A percentile compares a stretch with the other conserved stretches of the same genome.
phyloP scores from a whole-genome alignment of 2,329 filamentous ascomycete genomes.

The Botryotinia globosa region DNA sequence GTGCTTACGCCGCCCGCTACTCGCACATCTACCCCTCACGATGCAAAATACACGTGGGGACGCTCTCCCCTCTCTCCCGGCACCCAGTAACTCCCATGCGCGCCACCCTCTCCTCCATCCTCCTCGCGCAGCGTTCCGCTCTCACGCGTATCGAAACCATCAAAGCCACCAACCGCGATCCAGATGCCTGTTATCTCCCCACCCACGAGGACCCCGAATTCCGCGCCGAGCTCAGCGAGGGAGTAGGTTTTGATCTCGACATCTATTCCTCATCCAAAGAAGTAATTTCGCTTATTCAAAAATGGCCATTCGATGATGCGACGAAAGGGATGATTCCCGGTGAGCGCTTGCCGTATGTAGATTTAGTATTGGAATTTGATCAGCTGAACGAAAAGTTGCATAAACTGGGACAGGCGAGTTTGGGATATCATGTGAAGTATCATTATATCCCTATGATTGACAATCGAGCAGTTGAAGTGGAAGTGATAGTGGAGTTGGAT shows the following conservation, averaged over 20 bases:
- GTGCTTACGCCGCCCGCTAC: background rate
- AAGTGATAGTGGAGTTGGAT: background rate
- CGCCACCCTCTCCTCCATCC: background rate
- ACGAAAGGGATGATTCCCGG: background rate
- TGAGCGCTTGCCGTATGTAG: background rate
- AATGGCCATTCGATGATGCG: background rate
- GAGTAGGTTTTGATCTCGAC: background rate
- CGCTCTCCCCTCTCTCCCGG: background rate
- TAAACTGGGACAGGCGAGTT: background rate
- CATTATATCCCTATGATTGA: background rate
- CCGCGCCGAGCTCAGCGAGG: background rate
- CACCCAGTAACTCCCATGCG: background rate
- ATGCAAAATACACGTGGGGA: background rate
- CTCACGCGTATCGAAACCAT: background rate
- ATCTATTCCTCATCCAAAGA: background rate
- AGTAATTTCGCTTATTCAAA: background rate
- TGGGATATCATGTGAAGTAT: background rate
- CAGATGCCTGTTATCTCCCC: accelerated
- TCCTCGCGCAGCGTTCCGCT: background rate
- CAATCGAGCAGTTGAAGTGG: background rate
- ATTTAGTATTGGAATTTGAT: background rate
- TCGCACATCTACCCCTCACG: background rate
- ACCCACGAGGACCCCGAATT: accelerated
- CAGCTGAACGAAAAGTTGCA: background rate
- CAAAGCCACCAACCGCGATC: background rate